Evolutionary conservation across 2,329 filamentous ascomycete species (phyloP).

Genomic region (Fusarium mangiferae): DNA sequence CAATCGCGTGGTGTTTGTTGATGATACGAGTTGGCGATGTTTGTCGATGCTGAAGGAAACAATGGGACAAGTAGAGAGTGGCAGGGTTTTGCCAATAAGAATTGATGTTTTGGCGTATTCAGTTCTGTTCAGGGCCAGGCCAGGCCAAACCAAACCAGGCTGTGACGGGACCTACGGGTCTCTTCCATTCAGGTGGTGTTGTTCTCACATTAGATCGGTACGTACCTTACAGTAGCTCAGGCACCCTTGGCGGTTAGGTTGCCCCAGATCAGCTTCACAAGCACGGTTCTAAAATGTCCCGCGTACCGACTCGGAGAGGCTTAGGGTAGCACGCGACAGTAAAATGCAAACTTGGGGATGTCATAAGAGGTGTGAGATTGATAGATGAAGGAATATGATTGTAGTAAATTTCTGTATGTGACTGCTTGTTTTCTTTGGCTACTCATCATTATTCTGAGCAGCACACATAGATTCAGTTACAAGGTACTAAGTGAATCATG

Average conservation of each 20-base stretch:
- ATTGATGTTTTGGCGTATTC: slow-evolving; percentile 25
- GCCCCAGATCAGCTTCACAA: background rate
- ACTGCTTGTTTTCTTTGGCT: background rate
- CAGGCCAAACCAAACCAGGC: background rate
- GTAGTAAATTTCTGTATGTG: background rate
- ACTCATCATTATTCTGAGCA: background rate
- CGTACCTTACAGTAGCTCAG: slow-evolving; percentile 34
- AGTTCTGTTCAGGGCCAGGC: slow-evolving; percentile 6
- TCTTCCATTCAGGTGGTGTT: slow-evolving; percentile 22
- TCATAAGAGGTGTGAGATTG: background rate
- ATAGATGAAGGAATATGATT: background rate
- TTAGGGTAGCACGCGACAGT: background rate
- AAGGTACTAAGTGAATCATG: background rate
- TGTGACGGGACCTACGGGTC: background rate
- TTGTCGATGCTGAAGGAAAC: slow-evolving; percentile 12
- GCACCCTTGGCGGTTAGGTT: background rate
- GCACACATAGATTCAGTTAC: background rate
- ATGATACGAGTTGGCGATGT: slow-evolving; percentile 25
- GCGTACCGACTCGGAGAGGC: background rate
- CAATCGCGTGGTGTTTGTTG: slow-evolving; percentile 17
- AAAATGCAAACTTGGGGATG: background rate
- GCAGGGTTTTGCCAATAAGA: slow-evolving; percentile 23
- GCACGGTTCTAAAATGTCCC: background rate
- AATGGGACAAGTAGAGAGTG: slow-evolving; percentile 21
- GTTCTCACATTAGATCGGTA: slow-evolving; percentile 31